Evolutionary conservation across 768 basidiomycete species (phyloP).

Genomic region (Tricholoma flavovirens): DNA sequence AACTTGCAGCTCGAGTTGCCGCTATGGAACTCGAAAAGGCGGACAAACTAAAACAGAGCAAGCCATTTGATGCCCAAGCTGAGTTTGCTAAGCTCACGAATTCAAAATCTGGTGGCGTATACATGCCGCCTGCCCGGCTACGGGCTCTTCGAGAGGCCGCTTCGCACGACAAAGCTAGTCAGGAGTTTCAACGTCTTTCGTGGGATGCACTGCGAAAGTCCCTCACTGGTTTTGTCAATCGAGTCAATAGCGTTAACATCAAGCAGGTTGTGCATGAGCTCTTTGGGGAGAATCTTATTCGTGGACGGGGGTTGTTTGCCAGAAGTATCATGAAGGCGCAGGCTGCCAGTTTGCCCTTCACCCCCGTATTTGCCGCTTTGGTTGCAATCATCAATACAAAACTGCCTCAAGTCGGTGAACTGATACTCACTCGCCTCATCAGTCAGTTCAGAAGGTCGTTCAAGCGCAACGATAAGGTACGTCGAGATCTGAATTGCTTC

Average conservation of each 20-base stretch:
- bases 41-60: slow-evolving; percentile 47
- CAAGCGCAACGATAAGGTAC: slow-evolving; percentile 95
- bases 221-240: slow-evolving; percentile 99
- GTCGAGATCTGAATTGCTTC: slow-evolving; percentile 13
- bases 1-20: slow-evolving; percentile 66
- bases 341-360: slow-evolving; percentile 93
- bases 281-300: slow-evolving; percentile 89
- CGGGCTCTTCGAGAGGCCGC: slow-evolving; percentile 87
- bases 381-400: slow-evolving; percentile 97
- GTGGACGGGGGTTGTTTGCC: slow-evolving; percentile 88
- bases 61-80: slow-evolving; percentile 65
- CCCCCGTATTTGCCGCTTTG: slow-evolving; percentile 92
- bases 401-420: slow-evolving; percentile 91
- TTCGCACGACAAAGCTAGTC: slow-evolving; percentile 69
- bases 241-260: slow-evolving; percentile 96
- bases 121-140: slow-evolving; percentile 91
- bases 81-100: slow-evolving; percentile 85
- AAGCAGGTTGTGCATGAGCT: slow-evolving; percentile 88
- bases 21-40: slow-evolving; percentile 61
- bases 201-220: slow-evolving; percentile 98
- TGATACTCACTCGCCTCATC: slow-evolving; percentile 82
- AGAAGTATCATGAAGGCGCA: slow-evolving; percentile 98
- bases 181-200: slow-evolving; percentile 90
- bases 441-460: slow-evolving; percentile 94
- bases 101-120: slow-evolving; percentile 88